Base-by-base conservation (phyloP, 768 basidiomycete species). In the Leucosporidium scottii region DNA sequence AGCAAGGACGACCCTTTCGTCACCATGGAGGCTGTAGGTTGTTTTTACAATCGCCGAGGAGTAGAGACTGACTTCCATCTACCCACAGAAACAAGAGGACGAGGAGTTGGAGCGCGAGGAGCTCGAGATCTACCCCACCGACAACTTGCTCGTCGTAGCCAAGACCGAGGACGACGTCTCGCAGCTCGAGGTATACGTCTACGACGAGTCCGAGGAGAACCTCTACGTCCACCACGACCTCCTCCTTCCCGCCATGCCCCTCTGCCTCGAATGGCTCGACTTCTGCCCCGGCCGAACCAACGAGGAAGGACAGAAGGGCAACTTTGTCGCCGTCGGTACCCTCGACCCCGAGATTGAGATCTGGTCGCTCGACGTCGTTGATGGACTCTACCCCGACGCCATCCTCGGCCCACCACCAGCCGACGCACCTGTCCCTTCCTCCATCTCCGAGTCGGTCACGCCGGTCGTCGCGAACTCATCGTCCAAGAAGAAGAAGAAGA, bases 191-290 rank as follows among this genome's bases (percentile, higher is more conserved):
- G 83, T 96, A 72, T 94, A 94, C 79, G 87, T 97, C 75, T 98
- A 96, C 79, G 92, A 97, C 78, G 74, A 74, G 27, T 82, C 85
- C 0, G 82, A 89, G 80, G 91, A 93, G 77, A 91, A 91, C 77
- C 84, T 98, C 53, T 98, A 93, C 77, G 89, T 88, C 49, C 96
- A 98, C 78, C 96, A 99, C 79, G 96, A 99, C 78, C 83, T 97
- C 77, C 91, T 99, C 87, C 84, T 99, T 36, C 93, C 94, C 71
- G 91, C 91, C 72, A 93, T 97, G 79, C 96, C 96, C 13, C 87
- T 99, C 66, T 98, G 94, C 75, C 89, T 99, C 66, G 96, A 99
- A 82, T 99, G 96, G 96, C 87, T 97, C 67, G 91, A 98, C 78
- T 97, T 92, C 78, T 84, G 87, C n/a, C 90, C 91, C 28, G 68